Evolutionary conservation across 345 rosid species (phyloP), one percentile per base, ranked within the genome.

Genomic region (Excoecaria cochinchinensis): DNA sequence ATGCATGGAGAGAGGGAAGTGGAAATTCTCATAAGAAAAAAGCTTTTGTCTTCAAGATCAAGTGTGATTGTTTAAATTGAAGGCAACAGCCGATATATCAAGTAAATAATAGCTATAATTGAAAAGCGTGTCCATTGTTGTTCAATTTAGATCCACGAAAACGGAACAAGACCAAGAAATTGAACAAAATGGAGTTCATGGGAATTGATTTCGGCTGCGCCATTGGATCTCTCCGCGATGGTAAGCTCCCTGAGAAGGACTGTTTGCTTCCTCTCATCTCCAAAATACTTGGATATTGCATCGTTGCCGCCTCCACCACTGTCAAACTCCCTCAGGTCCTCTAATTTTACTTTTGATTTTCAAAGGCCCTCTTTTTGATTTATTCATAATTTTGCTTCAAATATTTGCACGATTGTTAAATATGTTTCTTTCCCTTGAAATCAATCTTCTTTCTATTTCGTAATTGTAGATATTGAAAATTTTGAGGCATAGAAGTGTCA

Each of bases 241-340:
- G 92, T 38, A 76, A 81, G 56, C 82, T 92, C 75, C 97, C 99
- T 0, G 86, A 84, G 21, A 87, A 88, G 31, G 97, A 92, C 70
- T 95, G 98, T 59, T 79, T 95, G 77, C 90, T 95, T 55, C 96
- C 97, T n/a, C 87, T 95, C 39, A 84, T 95, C 69, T 95, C 99
- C n/a, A 95, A 92, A 83, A 88, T 95, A 72, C 97, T 95, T 16
- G 99, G 99, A 77, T 92, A 95, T 75, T 80, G 80, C 82, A 91
- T 95, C 86, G 96, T 95, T 51, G 94, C 93, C 67, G 92, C 93
- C 78, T 95, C 98, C 79, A 90, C 96, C 86, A 90, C 97, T 74
- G 98, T 95, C 84, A 95, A 95, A 73, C 86, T 95, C 76, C 99
- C 99, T 57, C 97, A 92, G 97, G 94, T 87, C 31, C 31, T 31